Percentiles rank a stretch among this genome's conserved stretches.
Conservation (phyloP, 345 rosid genomes). For the Hypericum perforatum region DNA sequence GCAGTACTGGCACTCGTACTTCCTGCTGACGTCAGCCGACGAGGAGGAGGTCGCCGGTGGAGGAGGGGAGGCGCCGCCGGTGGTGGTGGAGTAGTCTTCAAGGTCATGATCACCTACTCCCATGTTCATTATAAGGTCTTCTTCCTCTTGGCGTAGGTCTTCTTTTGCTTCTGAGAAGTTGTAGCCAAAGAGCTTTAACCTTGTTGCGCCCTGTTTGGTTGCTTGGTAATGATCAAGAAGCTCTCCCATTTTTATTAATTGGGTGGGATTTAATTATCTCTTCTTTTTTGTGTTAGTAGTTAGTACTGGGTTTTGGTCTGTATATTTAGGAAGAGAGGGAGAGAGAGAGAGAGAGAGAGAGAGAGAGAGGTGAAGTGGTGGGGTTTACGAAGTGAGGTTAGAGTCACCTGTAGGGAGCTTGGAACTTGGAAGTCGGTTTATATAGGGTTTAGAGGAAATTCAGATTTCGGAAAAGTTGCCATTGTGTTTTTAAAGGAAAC, state of each 20-base stretch:
- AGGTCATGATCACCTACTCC: too few species aligned
- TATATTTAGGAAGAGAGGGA: not conserved
- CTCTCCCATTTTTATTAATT: conserved; percentile 34
- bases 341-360: conserved; percentile 10
- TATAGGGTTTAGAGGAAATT: conserved; percentile 33
- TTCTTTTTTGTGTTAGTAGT: too few species aligned
- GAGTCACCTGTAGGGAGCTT: conserved; percentile 8
- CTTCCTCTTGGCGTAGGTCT: too few species aligned
- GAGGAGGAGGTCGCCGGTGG: conserved; percentile 23
- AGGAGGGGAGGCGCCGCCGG: conserved; percentile 4
- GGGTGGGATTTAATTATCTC: too few species aligned
- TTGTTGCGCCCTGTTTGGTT: conserved; percentile 21
- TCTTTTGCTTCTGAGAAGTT: conserved; percentile 58
- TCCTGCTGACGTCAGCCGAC: conserved; percentile 27
- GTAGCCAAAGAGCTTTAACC: conserved; percentile 84
- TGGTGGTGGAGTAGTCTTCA: not conserved
- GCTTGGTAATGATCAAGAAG: conserved; percentile 32
- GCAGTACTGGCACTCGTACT: conserved; percentile 87
- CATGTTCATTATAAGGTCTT: too few species aligned
- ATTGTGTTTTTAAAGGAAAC: too few species aligned
- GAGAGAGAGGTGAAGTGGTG: not conserved
- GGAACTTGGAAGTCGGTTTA: conserved; percentile 23
- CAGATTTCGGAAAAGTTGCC: not conserved
- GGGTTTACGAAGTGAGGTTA: too few species aligned
- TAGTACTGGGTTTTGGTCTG: too few species aligned